A percentile compares a stretch with the other conserved stretches of the same genome.
Conservation (phyloP, 441 rosid genomes). For the Aquilaria agallochum region DNA sequence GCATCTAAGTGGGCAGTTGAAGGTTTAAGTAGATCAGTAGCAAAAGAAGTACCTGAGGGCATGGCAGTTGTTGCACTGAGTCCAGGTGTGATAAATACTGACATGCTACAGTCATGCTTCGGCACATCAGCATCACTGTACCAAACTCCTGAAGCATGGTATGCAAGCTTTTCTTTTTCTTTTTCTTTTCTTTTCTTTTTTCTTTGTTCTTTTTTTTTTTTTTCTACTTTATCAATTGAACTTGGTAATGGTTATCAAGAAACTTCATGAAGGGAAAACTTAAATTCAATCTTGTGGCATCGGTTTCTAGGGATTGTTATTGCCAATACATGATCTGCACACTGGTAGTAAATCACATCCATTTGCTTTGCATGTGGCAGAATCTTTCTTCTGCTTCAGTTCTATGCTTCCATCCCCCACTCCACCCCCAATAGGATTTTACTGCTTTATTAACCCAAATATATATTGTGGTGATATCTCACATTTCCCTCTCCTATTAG, state of each 20-base stretch:
- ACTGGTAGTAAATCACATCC: no score
- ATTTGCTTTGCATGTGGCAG: not conserved
- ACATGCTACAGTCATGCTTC: conserved; percentile 86
- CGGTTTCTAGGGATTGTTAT: no score
- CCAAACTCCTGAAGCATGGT: conserved; percentile 94
- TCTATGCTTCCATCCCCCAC: no score
- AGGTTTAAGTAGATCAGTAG: conserved; percentile 91
- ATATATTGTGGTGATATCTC: not conserved
- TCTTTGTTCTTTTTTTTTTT: not conserved
- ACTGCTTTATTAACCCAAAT: no score
- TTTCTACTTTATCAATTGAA: not conserved
- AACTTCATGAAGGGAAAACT: no score
- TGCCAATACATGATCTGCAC: no score
- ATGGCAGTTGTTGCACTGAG: conserved; percentile 87
- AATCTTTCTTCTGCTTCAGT: no score
- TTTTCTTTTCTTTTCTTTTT: not conserved
- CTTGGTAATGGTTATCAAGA: not conserved
- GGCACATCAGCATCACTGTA: conserved; percentile 75
- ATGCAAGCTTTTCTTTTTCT: conserved; percentile 17
- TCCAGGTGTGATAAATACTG: conserved; percentile 97
- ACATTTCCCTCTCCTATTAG: conserved; percentile 26
- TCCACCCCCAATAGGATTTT: no score
- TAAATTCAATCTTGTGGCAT: no score
- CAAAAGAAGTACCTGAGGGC: conserved; percentile 91
- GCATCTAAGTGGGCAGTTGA: conserved; percentile 99